Percentiles rank a stretch among this genome's conserved stretches.
These are phyloP conservation scores for Fusarium denticulatum DNA, from an alignment of 2,329 filamentous ascomycete genomes.

Conservation along the genomic window DNA sequence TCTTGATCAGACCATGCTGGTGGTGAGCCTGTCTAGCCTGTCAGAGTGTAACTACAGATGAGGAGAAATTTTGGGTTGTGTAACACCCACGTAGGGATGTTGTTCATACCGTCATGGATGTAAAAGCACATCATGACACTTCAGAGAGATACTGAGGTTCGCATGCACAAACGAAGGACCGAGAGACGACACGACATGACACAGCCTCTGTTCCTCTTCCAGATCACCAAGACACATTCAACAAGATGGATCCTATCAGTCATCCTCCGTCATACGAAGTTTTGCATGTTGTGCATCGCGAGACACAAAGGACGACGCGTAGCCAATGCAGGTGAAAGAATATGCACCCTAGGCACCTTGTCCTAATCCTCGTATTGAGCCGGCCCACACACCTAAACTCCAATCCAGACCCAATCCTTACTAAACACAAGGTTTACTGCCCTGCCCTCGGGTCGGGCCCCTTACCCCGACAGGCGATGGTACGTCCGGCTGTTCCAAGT, in stretches of 20 bases:
- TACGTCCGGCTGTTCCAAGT: slow-evolving; percentile 37
- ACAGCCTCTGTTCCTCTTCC: slow-evolving; percentile 7
- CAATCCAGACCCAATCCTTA: slow-evolving; percentile 33
- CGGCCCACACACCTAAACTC: slow-evolving; percentile 28
- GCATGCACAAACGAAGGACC: background rate
- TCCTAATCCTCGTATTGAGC: slow-evolving; percentile 31
- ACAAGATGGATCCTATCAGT: background rate
- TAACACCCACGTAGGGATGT: background rate
- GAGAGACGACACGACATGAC: slow-evolving; percentile 17
- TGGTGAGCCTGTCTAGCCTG: slow-evolving; percentile 22
- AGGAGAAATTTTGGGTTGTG: slow-evolving; percentile 11
- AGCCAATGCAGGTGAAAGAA: slow-evolving; percentile 7
- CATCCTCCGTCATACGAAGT: background rate
- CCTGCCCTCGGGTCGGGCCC: slow-evolving; percentile 28
- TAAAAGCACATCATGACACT: background rate
- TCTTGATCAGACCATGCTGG: background rate
- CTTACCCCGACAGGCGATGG: slow-evolving; percentile 37
- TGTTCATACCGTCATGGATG: slow-evolving; percentile 3
- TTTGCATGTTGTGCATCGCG: slow-evolving; percentile 7
- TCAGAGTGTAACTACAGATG: slow-evolving; percentile 7
- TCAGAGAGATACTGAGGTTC: background rate
- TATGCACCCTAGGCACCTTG: slow-evolving; percentile 1
- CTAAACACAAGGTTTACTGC: slow-evolving; percentile 34
- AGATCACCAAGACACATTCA: background rate
- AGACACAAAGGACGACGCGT: slow-evolving; percentile 28